Evolutionary conservation across 2,329 filamentous ascomycete species (phyloP).

Genomic region (Aspergillaceae sp.): DNA sequence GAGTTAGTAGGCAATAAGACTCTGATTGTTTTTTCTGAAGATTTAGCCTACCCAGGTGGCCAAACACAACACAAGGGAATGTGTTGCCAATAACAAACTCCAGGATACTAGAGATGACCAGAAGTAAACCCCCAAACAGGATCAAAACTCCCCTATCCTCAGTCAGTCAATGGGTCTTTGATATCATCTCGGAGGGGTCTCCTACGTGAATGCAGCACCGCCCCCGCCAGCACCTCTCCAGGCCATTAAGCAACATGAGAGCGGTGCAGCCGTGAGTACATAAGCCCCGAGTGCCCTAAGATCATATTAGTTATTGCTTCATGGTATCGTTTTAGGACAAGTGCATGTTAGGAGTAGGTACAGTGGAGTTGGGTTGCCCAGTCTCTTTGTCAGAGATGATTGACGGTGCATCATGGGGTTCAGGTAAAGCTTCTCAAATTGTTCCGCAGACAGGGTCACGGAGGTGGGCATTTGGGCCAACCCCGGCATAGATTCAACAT

Average conservation of each 20-base stretch:
- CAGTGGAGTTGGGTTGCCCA: slow-evolving; percentile 28
- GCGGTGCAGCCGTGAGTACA: slow-evolving; percentile 4
- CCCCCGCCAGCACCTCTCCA: slow-evolving; percentile 8
- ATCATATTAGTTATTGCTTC: not conserved
- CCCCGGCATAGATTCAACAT: not conserved
- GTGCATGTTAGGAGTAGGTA: slow-evolving; percentile 2
- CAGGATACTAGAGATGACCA: slow-evolving; percentile 24
- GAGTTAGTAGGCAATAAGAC: not conserved
- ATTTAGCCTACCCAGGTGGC: slow-evolving; percentile 5
- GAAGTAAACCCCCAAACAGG: slow-evolving; percentile 27
- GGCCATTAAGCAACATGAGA: slow-evolving; percentile 8
- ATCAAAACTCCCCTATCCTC: slow-evolving; percentile 20
- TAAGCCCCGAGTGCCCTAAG: slow-evolving; percentile 6
- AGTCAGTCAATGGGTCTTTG: slow-evolving; percentile 1
- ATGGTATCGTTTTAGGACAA: not conserved
- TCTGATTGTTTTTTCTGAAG: not conserved
- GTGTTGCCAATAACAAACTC: slow-evolving; percentile 30
- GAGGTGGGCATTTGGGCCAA: slow-evolving; percentile 7
- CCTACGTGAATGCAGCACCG: slow-evolving; percentile 8
- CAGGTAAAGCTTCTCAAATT: slow-evolving; percentile 29
- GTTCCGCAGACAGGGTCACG: slow-evolving; percentile 24
- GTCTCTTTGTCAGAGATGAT: slow-evolving; percentile 19
- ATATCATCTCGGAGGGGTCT: slow-evolving; percentile 3
- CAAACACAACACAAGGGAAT: slow-evolving; percentile 19
- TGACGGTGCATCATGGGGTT: slow-evolving; percentile 25